Evolutionary conservation across 2,329 filamentous ascomycete genomes (phyloP), one percentile per base, ranked within the genome.

Genomic region (Apiospora phragmitis): DNA sequence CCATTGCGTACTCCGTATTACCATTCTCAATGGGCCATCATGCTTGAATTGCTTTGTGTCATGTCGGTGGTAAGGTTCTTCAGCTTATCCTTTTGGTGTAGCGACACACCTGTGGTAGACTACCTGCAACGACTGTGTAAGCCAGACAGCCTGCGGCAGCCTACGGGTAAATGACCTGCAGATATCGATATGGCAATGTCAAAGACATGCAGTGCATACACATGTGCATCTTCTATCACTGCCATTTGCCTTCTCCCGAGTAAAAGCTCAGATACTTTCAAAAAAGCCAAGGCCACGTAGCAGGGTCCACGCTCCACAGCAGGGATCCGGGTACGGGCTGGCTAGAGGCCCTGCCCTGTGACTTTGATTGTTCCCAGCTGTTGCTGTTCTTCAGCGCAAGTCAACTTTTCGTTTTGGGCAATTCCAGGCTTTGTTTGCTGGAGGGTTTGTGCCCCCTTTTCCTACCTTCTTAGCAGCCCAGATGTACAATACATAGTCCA

Each of bases 261-360:
- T 4, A n/a, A 47, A 59, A 59, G 16, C 21, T 21, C 7, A 47
- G 43, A 26, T 35, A 21, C 8, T 59, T 41, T 11, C 14, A 12
- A 41, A 21, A 35, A 62, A 35, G 55, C 29, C 55, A 62, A 38
- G 55, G 55, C 55, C 55, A 62, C 55, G 55, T 62, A 62, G 55
- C 18, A 62, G 55, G 55, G 32, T 14, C 55, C 55, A n/a, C 55
- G 55, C 21, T 14, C 55, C 55, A n/a, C 55, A 62, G 29, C 29
- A 62, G 32, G 55, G 55, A 62, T 38, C 55, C 32, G 21, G 55
- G 55, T 18, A 38, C 32, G 32, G 32, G 32, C 55, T n/a, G 32
- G 55, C 35, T 38, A 62, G 55, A 21, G 55, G 55, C 55, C 35
- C 29, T 62, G 55, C 55, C 18, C 29, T 62, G 55, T 38, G n/a